Base-by-base conservation (phyloP, 1,139 yeast genomes). In the Taiozyma sp. region DNA sequence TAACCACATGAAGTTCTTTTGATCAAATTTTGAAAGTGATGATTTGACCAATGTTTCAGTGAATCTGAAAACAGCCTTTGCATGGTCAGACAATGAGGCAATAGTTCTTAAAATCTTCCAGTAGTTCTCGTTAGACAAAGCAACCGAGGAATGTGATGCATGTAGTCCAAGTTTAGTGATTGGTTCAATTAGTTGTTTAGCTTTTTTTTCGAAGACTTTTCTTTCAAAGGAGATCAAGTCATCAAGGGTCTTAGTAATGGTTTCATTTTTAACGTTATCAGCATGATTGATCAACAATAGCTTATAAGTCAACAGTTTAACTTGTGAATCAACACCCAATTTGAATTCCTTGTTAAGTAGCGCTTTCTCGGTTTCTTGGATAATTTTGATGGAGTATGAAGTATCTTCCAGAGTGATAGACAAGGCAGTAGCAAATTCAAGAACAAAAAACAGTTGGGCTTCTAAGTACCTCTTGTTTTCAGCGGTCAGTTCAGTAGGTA, bases 91-190 rank as follows among this genome's bases (percentile, higher is more conserved):
- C 40, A 79, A 71, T 0, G 87, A 75, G 0, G 87, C 87, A 54
- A 84, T 73, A 2, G 69, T 61, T 60, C 92, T 72, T 48, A 87
- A 65, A 2, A 83, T 61, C 47, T 76, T 76, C 96, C 96, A 88
- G 60, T 78, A 87, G 12, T 74, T 72, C 55, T 80, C 86, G 51
- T 72, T 67, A 14, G 69, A 66, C 14, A 81, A 60, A 23, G 81
- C 61, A 2, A 64, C 64, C 47, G 71, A 69, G 51, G 77, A 71
- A 75, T 82, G 77, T 47, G 72, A 74, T 45, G 76, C 79, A 4
- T 78, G 70, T 46, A 84, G 65, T 4, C 80, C 71, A 45, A 84
- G 70, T 28, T 45, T 30, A 8, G 48, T 46, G 29, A 86, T 63
- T 22, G 87, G 87, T 46, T 69, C 73, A 13, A 84, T 62, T 16